These are phyloP conservation scores for Hypoxylon sp. DNA, from an alignment of 2,329 filamentous ascomycete genomes.

Conservation along the genomic window DNA sequence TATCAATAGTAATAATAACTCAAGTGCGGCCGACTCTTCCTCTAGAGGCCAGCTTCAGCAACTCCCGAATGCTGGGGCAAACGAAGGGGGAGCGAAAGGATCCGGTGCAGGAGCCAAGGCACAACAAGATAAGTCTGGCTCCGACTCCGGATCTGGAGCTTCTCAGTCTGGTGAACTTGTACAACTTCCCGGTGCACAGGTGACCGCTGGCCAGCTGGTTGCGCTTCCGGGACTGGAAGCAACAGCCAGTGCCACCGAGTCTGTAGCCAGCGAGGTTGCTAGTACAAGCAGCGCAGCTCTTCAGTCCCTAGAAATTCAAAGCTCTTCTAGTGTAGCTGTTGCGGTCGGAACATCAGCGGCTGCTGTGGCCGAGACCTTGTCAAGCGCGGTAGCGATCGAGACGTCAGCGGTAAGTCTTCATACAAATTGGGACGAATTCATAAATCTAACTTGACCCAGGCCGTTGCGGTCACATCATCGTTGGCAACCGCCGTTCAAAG, in stretches of 20 bases:
- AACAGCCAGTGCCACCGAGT: slow-evolving; percentile 25
- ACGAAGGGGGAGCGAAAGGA: not conserved
- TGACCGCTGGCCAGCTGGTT: slow-evolving; percentile 45
- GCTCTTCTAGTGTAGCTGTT: slow-evolving; percentile 16
- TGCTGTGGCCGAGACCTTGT: not conserved
- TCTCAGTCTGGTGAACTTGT: slow-evolving; percentile 30
- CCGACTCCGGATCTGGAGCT: not conserved
- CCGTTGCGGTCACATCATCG: not conserved
- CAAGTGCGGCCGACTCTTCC: slow-evolving; percentile 11
- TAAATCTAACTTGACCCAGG: slow-evolving; percentile 6
- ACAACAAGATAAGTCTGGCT: slow-evolving; percentile 6
- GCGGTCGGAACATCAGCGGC: slow-evolving; percentile 16
- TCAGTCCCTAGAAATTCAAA: slow-evolving; percentile 15
- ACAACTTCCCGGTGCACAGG: slow-evolving; percentile 43
- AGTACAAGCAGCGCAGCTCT: slow-evolving; percentile 24
- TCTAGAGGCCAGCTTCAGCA: slow-evolving; percentile 19
- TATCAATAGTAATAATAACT: slow-evolving; percentile 3
- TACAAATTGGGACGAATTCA: not conserved
- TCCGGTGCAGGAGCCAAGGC: slow-evolving; percentile 12
- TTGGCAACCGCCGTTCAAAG: slow-evolving; percentile 4
- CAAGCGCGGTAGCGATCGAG: slow-evolving; percentile 12
- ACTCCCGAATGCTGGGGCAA: slow-evolving; percentile 10
- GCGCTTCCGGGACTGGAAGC: slow-evolving; percentile 40
- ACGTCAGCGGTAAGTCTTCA: slow-evolving; percentile 24
- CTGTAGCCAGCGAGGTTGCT: slow-evolving; percentile 18